Evolutionary conservation across 2,329 filamentous ascomycete species (phyloP), one percentile per base, ranked within the genome.

Genomic region (Capronia coronata): DNA sequence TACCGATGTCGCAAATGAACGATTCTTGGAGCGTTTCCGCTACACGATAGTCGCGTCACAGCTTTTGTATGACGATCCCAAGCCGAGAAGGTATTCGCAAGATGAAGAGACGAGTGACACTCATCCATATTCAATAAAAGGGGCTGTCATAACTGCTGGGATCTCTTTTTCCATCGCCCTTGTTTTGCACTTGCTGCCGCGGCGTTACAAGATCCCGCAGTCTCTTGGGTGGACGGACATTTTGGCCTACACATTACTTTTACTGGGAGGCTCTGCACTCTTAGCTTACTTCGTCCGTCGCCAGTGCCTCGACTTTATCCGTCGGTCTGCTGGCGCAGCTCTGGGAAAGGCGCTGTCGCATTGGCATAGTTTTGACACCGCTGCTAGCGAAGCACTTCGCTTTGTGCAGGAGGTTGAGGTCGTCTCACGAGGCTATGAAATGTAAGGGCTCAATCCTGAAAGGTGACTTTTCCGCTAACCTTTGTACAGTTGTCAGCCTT

Each of bases 351-450:
- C 94, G 57, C 82, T 93, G 39, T 74, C 79, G 40, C 83, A 81
- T 62, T 82, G 88, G 32, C 87, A 94, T 63, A 81, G 83, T 43
- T 88, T 94, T 60, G 89, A 96, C 67, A 80, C 83, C 34, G 83
- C 84, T 18, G 82, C 80, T 34, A 82, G 83, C 32, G 84, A 87
- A 25, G 85, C 87, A 2, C 74, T 95, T 48, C 82, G 85, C 30
- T 77, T 95, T 52, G 84, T 96, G 55, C 90, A 95, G 66, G 90
- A 96, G 68, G 89, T 96, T n/a, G 90, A 96, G 70, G 76, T 96
- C 25, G 89, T 96, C 21, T 94, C 90, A 23, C 81, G 90, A 59
- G 90, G 90, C 18, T 96, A 94, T 67, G 78, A 87, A 69, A 75
- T 95, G 49, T 52, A 38, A 42, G 53, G 42, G 9, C 13, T 39